These are phyloP conservation scores for Platanthera guangdongensis DNA, from an alignment of 106 monocot species.

Conservation along the genomic window DNA sequence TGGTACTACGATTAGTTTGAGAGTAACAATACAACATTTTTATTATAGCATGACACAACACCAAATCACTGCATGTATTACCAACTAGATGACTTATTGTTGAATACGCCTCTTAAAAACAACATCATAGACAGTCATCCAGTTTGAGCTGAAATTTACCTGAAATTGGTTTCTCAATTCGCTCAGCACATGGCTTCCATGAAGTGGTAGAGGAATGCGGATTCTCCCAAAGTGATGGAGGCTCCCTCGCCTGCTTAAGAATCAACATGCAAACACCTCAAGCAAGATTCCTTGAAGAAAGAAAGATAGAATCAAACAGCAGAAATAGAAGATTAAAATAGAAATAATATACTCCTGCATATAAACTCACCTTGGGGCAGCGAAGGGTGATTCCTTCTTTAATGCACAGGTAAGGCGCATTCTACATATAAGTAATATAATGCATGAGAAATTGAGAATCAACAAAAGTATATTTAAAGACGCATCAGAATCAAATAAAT, in stretches of 20 bases:
- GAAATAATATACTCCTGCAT: no score
- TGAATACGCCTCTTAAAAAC: background rate
- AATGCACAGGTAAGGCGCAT: constrained; percentile 76
- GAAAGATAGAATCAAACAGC: background rate
- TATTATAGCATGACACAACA: background rate
- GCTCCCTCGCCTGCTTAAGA: constrained; percentile 53
- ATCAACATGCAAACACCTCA: background rate
- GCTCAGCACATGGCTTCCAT: constrained; percentile 94
- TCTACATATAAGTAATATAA: constrained; percentile 26
- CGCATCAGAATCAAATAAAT: background rate
- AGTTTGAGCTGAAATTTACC: constrained; percentile 20
- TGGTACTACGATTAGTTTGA: background rate
- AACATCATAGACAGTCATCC: background rate
- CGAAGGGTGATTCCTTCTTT: constrained; percentile 77
- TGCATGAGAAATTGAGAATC: background rate
- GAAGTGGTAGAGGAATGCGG: constrained; percentile 70
- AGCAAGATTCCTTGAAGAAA: background rate
- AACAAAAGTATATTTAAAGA: background rate
- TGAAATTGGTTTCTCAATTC: constrained; percentile 52
- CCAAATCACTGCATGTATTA: background rate
- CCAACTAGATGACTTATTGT: background rate
- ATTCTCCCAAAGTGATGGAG: constrained; percentile 91
- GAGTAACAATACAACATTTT: background rate
- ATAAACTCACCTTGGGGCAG: constrained; percentile 61
- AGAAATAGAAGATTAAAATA: background rate